A percentile compares a stretch with the other conserved stretches of the same genome.
Conservation (phyloP, 805 yeast species). For the Saturnispora silvae region DNA sequence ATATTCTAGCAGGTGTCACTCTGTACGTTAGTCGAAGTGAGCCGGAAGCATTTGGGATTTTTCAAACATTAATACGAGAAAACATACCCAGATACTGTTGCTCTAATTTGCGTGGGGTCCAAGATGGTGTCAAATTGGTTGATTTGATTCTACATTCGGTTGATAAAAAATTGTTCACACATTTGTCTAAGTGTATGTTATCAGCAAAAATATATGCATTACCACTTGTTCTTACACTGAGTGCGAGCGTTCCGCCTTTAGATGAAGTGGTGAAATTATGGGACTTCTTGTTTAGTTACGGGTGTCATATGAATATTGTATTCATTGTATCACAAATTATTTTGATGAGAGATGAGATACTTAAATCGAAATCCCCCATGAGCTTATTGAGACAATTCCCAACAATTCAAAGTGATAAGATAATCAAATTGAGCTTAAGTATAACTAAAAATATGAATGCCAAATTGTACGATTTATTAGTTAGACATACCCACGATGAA, state of each 20-base stretch:
- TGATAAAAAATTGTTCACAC: slow-evolving; percentile 59
- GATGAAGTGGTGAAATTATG: slow-evolving; percentile 65
- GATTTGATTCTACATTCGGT: slow-evolving; percentile 61
- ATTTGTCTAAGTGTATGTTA: slow-evolving; percentile 50
- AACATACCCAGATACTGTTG: slow-evolving; percentile 72
- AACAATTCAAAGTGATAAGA: slow-evolving; percentile 54
- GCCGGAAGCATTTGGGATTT: slow-evolving; percentile 72
- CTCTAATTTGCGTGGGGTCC: slow-evolving; percentile 71
- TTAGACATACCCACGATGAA: slow-evolving; percentile 52
- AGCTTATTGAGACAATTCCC: slow-evolving; percentile 65
- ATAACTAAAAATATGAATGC: slow-evolving; percentile 68
- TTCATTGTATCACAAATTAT: slow-evolving; percentile 78
- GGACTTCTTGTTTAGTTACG: slow-evolving; percentile 89
- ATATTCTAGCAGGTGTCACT: slow-evolving; percentile 76
- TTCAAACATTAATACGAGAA: slow-evolving; percentile 47
- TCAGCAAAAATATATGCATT: slow-evolving; percentile 84
- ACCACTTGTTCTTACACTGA: slow-evolving; percentile 69
- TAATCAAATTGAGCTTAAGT: slow-evolving; percentile 69
- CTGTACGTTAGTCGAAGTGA: slow-evolving; percentile 68
- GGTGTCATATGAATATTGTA: slow-evolving; percentile 76
- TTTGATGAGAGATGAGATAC: slow-evolving; percentile 51
- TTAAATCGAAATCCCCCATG: slow-evolving; percentile 63
- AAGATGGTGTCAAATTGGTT: slow-evolving; percentile 63
- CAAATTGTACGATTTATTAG: slow-evolving; percentile 49
- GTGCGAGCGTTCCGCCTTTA: slow-evolving; percentile 84